These are phyloP conservation scores for Plasmodium gaboni DNA, from an alignment of 169 alveolate species.

Conservation along the genomic window DNA sequence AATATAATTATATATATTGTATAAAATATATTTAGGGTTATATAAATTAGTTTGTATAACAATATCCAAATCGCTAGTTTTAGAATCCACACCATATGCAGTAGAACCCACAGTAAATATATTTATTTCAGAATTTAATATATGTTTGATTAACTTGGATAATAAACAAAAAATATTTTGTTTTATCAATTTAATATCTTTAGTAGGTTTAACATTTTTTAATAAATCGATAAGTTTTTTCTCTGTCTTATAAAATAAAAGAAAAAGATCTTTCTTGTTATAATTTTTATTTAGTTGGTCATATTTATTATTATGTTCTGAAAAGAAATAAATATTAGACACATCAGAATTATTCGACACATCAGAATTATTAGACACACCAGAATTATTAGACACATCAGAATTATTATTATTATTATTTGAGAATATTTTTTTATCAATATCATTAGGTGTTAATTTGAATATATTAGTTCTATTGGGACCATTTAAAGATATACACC, in stretches of 20 bases:
- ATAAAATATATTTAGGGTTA: slow-evolving; percentile 79
- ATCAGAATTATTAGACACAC: not conserved
- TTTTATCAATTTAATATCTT: slow-evolving; percentile 45
- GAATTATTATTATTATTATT: not conserved
- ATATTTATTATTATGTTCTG: too few species aligned
- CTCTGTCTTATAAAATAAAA: slow-evolving; percentile 26
- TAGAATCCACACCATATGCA: slow-evolving; percentile 88
- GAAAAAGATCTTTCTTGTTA: not conserved
- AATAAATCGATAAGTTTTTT: slow-evolving; percentile 16
- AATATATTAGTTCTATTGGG: too few species aligned
- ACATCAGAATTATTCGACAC: not conserved
- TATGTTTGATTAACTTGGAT: slow-evolving; percentile 74
- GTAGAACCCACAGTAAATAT: slow-evolving; percentile 86
- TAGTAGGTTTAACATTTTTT: slow-evolving; percentile 66
- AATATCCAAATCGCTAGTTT: slow-evolving; percentile 84
- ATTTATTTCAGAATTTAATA: slow-evolving; percentile 78
- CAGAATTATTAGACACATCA: not conserved
- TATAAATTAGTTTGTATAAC: slow-evolving; percentile 80
- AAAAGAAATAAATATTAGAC: too few species aligned
- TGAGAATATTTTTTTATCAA: too few species aligned
- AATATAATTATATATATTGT: slow-evolving; percentile 78
- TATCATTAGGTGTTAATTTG: too few species aligned
- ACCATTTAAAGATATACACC: too few species aligned
- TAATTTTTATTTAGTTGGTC: not conserved
- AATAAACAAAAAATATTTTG: slow-evolving; percentile 17